phyloP scores from a whole-genome alignment of 768 basidiomycete genomes.

The Lyophyllum semitale region DNA sequence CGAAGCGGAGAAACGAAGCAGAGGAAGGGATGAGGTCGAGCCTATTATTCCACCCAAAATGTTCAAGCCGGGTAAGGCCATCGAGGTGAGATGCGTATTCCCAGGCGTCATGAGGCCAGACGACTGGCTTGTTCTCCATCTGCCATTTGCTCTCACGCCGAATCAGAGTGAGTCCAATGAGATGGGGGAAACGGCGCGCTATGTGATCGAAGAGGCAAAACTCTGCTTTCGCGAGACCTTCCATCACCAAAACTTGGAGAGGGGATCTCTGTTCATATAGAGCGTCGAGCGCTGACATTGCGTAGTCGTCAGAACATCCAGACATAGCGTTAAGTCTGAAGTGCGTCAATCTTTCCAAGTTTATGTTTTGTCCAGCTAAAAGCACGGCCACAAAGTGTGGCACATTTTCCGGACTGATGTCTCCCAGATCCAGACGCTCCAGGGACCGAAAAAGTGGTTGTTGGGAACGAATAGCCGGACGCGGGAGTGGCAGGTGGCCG shows the following conservation, averaged over 20 bases:
- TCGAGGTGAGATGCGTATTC: slow-evolving; percentile 3
- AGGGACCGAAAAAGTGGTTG: background rate
- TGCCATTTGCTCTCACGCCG: background rate
- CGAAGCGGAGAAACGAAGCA: background rate
- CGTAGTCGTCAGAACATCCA: background rate
- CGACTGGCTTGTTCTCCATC: background rate
- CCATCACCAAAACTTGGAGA: background rate
- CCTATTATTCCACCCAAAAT: slow-evolving; percentile 5
- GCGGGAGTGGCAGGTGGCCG: background rate
- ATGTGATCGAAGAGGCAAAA: slow-evolving; percentile 4
- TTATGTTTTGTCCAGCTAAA: background rate
- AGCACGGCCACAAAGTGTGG: background rate
- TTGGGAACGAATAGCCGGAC: background rate
- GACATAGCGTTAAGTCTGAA: background rate
- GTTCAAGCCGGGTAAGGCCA: background rate
- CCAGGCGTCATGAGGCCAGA: slow-evolving; percentile 3
- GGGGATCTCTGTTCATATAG: background rate
- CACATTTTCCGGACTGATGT: background rate
- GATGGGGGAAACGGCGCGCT: background rate
- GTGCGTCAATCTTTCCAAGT: background rate
- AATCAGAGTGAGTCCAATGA: background rate
- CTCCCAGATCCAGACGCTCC: background rate
- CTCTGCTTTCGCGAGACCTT: background rate
- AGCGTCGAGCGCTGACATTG: background rate
- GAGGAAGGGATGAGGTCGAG: background rate